Base-by-base conservation (phyloP, 768 basidiomycete genomes). In the Hericium rajendrae region DNA sequence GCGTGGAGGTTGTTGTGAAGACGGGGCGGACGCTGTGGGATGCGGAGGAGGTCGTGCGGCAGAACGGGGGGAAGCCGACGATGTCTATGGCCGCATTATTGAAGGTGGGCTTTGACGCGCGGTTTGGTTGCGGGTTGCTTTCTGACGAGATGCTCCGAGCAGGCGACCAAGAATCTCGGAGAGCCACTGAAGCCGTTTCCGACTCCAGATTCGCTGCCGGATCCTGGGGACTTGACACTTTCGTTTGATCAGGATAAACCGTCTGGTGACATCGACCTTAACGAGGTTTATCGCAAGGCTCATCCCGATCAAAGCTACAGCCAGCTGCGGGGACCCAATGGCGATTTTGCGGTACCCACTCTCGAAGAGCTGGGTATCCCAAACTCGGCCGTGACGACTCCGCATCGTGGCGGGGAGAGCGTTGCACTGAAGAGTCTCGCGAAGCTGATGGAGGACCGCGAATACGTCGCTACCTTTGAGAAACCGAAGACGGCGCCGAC, bases 401-500 rank as follows among this genome's bases (percentile, higher is more conserved):
- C 68, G 55, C 66, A 68, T 65, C 66, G 62, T 59, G 69, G 61
- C 62, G 63, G 68, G 55, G 62, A 69, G 60, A 65, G 55, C 58
- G 61, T 67, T 61, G 68, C 58, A 39, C 24, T 53, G 15, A 61
- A 54, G 66, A 62, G 64, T 38, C 57, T 54, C 38, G 59, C 32
- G 9, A 54, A 26, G 50, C 62, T 67, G 58, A 61, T 59, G 59
- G 66, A 64, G 40, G 57, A 57, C 46, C 32, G 22, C 40, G 58
- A 32, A 54, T 53, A 57, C 56, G 58, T 59, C 38, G 58, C 38
- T 26, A 40, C 53, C 41, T 64, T 68, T 56, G 59, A 56, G 58
- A 64, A 63, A 57, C 39, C 52, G 58, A 48, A 57, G 53, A 46
- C 62, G 9, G 39, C 53, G 43, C 57, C 54, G 52, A 49, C 41